Percentiles rank a stretch among this genome's conserved stretches.
These are phyloP conservation scores for Ceriops tagal DNA, from an alignment of 345 rosid genomes.

Conservation along the genomic window DNA sequence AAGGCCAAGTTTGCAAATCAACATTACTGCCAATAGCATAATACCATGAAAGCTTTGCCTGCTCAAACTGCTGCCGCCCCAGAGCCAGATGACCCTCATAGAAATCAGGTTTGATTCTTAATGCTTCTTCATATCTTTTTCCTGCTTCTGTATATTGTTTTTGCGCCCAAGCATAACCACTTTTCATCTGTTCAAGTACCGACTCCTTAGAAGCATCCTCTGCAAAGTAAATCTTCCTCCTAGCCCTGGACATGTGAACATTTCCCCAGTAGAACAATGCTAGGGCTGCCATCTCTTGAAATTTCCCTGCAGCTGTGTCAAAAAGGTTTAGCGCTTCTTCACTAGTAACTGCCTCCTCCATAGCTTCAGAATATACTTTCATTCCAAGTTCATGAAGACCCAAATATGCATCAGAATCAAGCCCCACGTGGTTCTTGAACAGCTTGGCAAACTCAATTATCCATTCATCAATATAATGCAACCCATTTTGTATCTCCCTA, in stretches of 20 bases:
- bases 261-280: conserved; percentile 91
- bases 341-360: conserved; percentile 87
- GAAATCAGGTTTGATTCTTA: conserved; percentile 75
- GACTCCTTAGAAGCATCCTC: conserved; percentile 58
- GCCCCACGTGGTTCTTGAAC: conserved; percentile 68
- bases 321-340: conserved; percentile 79
- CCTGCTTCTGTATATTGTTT: conserved; percentile 55
- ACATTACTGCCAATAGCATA: conserved; percentile 52
- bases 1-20: conserved; percentile 64
- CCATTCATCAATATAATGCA: conserved; percentile 69
- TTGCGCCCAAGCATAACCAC: conserved; percentile 56
- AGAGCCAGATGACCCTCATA: conserved; percentile 66
- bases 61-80: conserved; percentile 83
- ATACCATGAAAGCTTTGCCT: conserved; percentile 86
- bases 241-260: conserved; percentile 78
- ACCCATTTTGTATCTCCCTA: conserved; percentile 30
- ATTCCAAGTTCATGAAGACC: conserved; percentile 79
- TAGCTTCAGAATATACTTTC: conserved; percentile 80
- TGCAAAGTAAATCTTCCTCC: conserved; percentile 54
- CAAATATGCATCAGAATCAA: conserved; percentile 63
- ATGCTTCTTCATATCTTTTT: conserved; percentile 65
- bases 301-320: conserved; percentile 64
- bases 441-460: conserved; percentile 71
- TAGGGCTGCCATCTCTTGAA: conserved; percentile 81
- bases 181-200: conserved; percentile 45